phyloP scores from a whole-genome alignment of 805 yeast species.

The Zygosaccharomyces kombuchaensis region DNA sequence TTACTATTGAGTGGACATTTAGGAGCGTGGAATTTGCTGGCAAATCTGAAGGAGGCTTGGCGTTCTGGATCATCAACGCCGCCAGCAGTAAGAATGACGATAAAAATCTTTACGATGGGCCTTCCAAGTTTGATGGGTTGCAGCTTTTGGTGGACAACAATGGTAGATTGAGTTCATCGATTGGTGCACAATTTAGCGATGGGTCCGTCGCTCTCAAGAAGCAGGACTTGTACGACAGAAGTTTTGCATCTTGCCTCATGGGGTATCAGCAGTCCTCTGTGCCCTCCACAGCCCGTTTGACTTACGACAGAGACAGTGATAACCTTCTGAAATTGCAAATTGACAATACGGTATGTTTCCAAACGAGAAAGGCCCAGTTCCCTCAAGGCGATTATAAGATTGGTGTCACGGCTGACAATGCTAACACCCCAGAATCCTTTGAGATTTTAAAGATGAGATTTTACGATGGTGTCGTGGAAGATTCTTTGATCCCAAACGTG shows the following conservation, averaged over 20 bases:
- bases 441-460: slow-evolving; percentile 59
- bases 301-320: slow-evolving; percentile 43
- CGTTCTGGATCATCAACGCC: slow-evolving; percentile 50
- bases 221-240: slow-evolving; percentile 28
- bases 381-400: slow-evolving; percentile 41
- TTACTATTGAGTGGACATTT: slow-evolving; percentile 59
- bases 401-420: slow-evolving; percentile 52
- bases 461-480: slow-evolving; percentile 50
- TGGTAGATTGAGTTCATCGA: slow-evolving; percentile 44
- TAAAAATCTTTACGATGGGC: slow-evolving; percentile 49
- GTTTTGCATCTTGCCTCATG: slow-evolving; percentile 55
- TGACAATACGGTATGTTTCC: slow-evolving; percentile 67
- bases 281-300: slow-evolving; percentile 64
- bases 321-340: slow-evolving; percentile 59
- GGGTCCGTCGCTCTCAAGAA: slow-evolving; percentile 39
- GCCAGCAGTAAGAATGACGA: slow-evolving; percentile 21
- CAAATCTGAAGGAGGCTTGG: slow-evolving; percentile 50
- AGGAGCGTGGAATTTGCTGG: slow-evolving; percentile 56
- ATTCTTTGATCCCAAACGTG: slow-evolving; percentile 56
- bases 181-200: slow-evolving; percentile 59
- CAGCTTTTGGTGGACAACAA: slow-evolving; percentile 54
- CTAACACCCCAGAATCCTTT: slow-evolving; percentile 49
- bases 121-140: slow-evolving; percentile 56
- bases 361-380: slow-evolving; percentile 51
- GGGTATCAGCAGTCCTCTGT: slow-evolving; percentile 63